Evolutionary conservation across 441 rosid genomes (phyloP), one percentile per base, ranked within the genome.

Genomic region (Biscutella laevigata): DNA sequence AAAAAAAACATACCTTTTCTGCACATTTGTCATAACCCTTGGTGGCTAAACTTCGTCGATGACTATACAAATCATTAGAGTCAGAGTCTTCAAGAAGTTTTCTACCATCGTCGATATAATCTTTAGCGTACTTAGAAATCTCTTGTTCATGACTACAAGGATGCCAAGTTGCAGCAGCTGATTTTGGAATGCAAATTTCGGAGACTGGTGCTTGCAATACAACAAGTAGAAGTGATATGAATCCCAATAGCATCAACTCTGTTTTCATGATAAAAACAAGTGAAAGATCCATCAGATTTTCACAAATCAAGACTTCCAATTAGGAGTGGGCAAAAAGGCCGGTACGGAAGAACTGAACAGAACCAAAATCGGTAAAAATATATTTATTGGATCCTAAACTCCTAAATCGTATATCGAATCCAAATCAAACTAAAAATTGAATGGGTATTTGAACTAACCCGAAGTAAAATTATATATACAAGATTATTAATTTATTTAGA

Each of bases 191-290:
- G 30, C 96, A 88, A 33, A 81, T 73, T 7, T 34, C 21, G 16
- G 99, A 81, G 40, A 92, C 77, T 12, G 60, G 43, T 6, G 15
- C 55, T 76, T 78, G 79, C 3, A 53, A 4, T 29, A 83, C 74
- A 4, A 88, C 88, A 4, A 92, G 77, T 35, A 92, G 74, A 47
- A 92, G 70, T 4, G 99, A 92, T 78, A 92, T 76, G 69, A 84
- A 86, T 34, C 99, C 99, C 81, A 92, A 37, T 16, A 92, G 76
- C 99, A 92, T 84, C 38, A 92, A 68, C 76, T 92, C 97, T 86
- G 29, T 77, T 32, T 54, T 40, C 45, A n/a, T n/a, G n/a, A n/a
- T n/a, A n/a, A n/a, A n/a, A n/a, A n/a, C n/a, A n/a, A n/a, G n/a
- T n/a, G n/a, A n/a, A n/a, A n/a, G n/a, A n/a, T n/a, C n/a, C n/a